These are phyloP conservation scores for Graphilbum fragrans DNA, from an alignment of 2,329 filamentous ascomycete species.

Conservation along the genomic window DNA sequence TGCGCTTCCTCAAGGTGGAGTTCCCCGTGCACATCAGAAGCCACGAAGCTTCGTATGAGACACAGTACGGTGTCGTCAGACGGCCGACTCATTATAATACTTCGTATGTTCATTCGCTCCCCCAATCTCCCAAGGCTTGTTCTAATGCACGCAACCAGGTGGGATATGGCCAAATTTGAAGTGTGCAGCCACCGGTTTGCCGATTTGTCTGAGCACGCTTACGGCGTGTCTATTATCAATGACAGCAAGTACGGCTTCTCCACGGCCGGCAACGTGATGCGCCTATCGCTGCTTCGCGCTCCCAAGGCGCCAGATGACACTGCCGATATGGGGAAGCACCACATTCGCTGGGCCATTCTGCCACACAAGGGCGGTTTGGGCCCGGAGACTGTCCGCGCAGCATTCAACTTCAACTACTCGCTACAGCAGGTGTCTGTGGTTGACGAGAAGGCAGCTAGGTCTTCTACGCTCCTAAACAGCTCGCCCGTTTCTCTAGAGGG, in stretches of 20 bases:
- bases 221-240: slow-evolving; percentile 58
- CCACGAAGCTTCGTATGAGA: slow-evolving; percentile 90
- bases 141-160: no score
- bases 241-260: slow-evolving; percentile 62
- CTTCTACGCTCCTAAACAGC: slow-evolving; percentile 19
- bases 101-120: no score
- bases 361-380: slow-evolving; percentile 47
- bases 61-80: slow-evolving; percentile 78
- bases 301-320: slow-evolving; percentile 58
- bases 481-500: slow-evolving; percentile 47
- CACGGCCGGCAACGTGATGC: slow-evolving; percentile 54
- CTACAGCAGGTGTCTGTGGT: slow-evolving; percentile 21
- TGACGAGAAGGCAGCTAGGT: background rate
- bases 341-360: slow-evolving; percentile 54
- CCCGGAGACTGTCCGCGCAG: slow-evolving; percentile 45
- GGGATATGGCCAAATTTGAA: slow-evolving; percentile 75
- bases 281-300: slow-evolving; percentile 50
- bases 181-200: slow-evolving; percentile 67
- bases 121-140: no score
- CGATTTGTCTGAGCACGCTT: slow-evolving; percentile 56
- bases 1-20: slow-evolving; percentile 98
- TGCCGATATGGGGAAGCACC: slow-evolving; percentile 56
- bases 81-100: slow-evolving; percentile 98
- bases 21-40: slow-evolving; percentile 89
- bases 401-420: slow-evolving; percentile 55